Conservation (phyloP, 176 grass and related monocot species). For the Aegilops bicornis region DNA sequence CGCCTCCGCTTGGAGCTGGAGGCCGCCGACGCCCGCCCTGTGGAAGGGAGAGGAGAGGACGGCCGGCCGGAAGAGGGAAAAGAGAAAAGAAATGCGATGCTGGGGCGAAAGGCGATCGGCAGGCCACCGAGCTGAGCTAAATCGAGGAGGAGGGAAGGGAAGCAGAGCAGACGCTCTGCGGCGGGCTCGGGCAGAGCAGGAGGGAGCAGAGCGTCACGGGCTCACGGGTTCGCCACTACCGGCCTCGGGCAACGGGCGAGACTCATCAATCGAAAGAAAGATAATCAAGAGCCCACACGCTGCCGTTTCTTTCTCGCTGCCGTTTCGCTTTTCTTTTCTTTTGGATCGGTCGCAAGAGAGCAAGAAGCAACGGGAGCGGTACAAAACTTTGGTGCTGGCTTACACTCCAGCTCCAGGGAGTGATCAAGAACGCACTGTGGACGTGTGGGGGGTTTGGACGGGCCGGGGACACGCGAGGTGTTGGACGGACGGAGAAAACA, state of each 20-base stretch:
- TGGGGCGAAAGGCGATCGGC: background rate
- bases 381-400: background rate
- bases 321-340: background rate
- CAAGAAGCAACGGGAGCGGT: background rate
- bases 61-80: background rate
- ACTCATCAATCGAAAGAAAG: background rate
- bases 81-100: constrained; percentile 13
- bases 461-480: background rate
- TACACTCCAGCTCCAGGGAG: background rate
- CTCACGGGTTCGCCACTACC: constrained; percentile 22
- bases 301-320: background rate
- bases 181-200: background rate
- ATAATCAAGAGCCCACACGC: constrained; percentile 13
- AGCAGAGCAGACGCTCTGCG: background rate
- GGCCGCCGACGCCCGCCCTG: background rate
- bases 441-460: background rate
- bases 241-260: constrained; percentile 7
- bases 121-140: background rate
- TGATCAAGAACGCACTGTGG: background rate
- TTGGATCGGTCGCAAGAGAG: background rate
- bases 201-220: background rate
- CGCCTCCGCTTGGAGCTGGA: background rate
- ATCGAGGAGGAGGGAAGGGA: background rate
- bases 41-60: background rate
- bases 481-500: constrained; percentile 11